phyloP scores from a whole-genome alignment of 768 basidiomycete genomes.

The Boletus rex-veris region DNA sequence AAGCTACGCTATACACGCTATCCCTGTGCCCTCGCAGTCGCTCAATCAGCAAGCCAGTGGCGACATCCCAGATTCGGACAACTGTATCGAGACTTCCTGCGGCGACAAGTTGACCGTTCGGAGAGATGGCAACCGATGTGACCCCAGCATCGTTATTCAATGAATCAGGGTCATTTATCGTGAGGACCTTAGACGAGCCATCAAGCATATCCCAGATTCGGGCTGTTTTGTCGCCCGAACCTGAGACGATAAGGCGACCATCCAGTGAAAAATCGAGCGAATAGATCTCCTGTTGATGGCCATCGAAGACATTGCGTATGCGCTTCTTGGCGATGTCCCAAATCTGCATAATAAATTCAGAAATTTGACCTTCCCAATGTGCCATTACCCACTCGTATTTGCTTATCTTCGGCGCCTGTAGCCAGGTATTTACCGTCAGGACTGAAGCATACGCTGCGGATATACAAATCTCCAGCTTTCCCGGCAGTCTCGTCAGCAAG shows the following conservation, averaged over 20 bases:
- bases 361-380: background rate
- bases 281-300: constrained; percentile 92
- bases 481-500: constrained; percentile 72
- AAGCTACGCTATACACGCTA: constrained; percentile 86
- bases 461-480: constrained; percentile 83
- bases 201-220: constrained; percentile 65
- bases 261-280: constrained; percentile 90
- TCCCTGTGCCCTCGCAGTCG: constrained; percentile 75
- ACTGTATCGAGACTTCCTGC: constrained; percentile 73
- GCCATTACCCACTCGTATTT: constrained; percentile 66
- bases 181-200: constrained; percentile 33
- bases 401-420: constrained; percentile 87
- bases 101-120: constrained; percentile 63
- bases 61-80: constrained; percentile 78
- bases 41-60: constrained; percentile 63
- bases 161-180: constrained; percentile 47
- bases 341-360: constrained; percentile 49
- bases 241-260: constrained; percentile 82
- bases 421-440: constrained; percentile 70
- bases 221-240: constrained; percentile 73
- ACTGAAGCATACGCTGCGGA: constrained; percentile 78
- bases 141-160: constrained; percentile 61
- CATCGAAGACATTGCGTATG: constrained; percentile 78
- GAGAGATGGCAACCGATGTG: constrained; percentile 76
- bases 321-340: constrained; percentile 86